A percentile compares a stretch with the other conserved stretches of the same genome.
phyloP scores from a whole-genome alignment of 352 stramenopile species.

The Globisporangium nodosum region DNA sequence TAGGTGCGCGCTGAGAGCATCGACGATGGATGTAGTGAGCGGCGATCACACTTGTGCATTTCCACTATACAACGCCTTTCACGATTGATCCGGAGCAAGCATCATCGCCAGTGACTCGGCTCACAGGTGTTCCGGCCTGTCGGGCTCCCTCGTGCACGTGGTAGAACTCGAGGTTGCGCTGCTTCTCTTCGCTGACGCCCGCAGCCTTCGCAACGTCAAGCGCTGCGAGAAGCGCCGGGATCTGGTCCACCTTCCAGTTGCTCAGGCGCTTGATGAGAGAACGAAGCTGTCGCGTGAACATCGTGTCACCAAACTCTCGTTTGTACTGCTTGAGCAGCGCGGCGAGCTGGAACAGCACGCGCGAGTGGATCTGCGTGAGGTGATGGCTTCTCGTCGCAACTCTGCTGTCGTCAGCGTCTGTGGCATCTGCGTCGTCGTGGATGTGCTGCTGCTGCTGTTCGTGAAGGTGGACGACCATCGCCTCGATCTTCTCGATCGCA shows the following conservation, averaged over 20 bases:
- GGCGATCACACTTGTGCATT: background rate
- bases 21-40: background rate
- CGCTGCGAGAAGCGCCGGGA: slow-evolving; percentile 21
- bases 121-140: background rate
- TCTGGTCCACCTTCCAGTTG: slow-evolving; percentile 31
- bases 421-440: background rate
- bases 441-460: slow-evolving; percentile 16
- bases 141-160: slow-evolving; percentile 28
- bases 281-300: slow-evolving; percentile 32
- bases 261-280: slow-evolving; percentile 20
- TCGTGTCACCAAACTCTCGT: slow-evolving; percentile 27
- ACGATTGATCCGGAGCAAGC: too few species aligned
- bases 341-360: slow-evolving; percentile 37
- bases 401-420: background rate
- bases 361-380: slow-evolving; percentile 48
- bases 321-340: slow-evolving; percentile 32
- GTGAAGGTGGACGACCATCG: slow-evolving; percentile 15
- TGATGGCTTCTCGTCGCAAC: slow-evolving; percentile 10
- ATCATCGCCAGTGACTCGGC: too few species aligned
- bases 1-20: background rate
- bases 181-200: slow-evolving; percentile 41
- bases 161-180: slow-evolving; percentile 69
- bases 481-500: slow-evolving; percentile 25
- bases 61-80: too few species aligned
- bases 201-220: slow-evolving; percentile 19